Conservation (phyloP, 495 filamentous ascomycete genomes). For the Penicillium cinerascens region DNA sequence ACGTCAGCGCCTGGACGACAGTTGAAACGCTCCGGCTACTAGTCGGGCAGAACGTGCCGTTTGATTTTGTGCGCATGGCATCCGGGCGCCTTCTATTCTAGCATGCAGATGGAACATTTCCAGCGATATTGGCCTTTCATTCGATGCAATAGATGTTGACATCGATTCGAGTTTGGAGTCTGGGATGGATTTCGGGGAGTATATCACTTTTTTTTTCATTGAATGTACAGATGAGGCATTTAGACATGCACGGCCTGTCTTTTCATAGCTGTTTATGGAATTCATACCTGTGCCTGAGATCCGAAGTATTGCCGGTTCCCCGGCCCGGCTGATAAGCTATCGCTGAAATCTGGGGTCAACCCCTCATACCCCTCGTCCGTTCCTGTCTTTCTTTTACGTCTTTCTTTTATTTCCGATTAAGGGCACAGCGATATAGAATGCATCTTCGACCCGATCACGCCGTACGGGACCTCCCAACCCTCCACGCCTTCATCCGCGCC, state of each 20-base stretch:
- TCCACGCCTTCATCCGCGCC: conserved; percentile 43
- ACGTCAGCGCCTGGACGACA: conserved; percentile 77
- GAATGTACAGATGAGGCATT: neutral
- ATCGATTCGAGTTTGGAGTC: conserved; percentile 9
- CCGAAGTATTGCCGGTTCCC: neutral
- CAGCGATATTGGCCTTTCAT: neutral
- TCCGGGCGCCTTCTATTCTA: conserved; percentile 67
- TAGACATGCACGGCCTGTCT: neutral
- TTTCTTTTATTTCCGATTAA: neutral
- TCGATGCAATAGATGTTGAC: conserved; percentile 14
- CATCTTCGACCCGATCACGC: conserved; percentile 47
- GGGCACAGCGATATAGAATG: conserved; percentile 29
- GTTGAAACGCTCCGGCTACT: conserved; percentile 74
- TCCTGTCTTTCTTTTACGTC: neutral
- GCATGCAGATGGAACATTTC: conserved; percentile 5
- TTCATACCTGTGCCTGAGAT: neutral
- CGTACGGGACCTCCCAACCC: conserved; percentile 32
- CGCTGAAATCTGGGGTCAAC: conserved; percentile 9
- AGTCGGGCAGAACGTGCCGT: conserved; percentile 81
- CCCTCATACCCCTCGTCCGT: neutral
- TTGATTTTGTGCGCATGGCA: conserved; percentile 79
- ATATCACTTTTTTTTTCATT: neutral
- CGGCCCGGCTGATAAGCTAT: conserved; percentile 2
- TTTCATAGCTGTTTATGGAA: neutral
- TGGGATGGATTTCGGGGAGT: neutral